Evolutionary conservation across 139 green algal species (phyloP).

Genomic region (Micractinium sp.): DNA sequence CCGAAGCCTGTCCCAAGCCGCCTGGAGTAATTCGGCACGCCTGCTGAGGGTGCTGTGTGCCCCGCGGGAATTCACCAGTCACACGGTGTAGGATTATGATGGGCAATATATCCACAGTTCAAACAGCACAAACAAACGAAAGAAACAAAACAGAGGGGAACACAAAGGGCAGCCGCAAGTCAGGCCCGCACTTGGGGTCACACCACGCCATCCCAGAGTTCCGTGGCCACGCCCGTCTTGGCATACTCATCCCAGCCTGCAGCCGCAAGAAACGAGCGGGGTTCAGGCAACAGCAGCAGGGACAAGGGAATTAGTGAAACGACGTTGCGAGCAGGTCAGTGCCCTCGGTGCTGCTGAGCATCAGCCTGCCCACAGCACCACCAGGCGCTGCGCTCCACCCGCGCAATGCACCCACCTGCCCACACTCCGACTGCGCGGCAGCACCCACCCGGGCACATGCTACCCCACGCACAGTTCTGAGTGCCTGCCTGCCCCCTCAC

Average conservation of each 20-base stretch:
- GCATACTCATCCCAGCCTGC: conserved; percentile 76
- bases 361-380: conserved; percentile 59
- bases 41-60: too few relatives aligned
- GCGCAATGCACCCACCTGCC: too few relatives aligned
- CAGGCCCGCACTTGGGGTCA: background rate
- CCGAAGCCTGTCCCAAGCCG: too few relatives aligned
- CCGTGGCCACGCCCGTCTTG: conserved; percentile 51
- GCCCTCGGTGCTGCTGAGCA: conserved; percentile 65
- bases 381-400: too few relatives aligned
- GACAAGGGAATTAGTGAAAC: background rate
- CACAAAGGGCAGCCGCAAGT: too few relatives aligned
- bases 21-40: too few relatives aligned
- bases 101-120: too few relatives aligned
- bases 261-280: background rate
- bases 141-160: too few relatives aligned
- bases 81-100: too few relatives aligned
- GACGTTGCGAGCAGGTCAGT: conserved; percentile 2
- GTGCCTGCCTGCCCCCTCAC: background rate
- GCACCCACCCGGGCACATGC: conserved; percentile 17
- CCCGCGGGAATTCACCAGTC: too few relatives aligned
- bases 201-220: conserved; percentile 62
- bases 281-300: background rate
- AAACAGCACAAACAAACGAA: too few relatives aligned
- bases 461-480: conserved; percentile 1
- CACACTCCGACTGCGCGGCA: too few relatives aligned